Evolutionary conservation across 768 basidiomycete species (phyloP).

Genomic region (Podaxis sp.): DNA sequence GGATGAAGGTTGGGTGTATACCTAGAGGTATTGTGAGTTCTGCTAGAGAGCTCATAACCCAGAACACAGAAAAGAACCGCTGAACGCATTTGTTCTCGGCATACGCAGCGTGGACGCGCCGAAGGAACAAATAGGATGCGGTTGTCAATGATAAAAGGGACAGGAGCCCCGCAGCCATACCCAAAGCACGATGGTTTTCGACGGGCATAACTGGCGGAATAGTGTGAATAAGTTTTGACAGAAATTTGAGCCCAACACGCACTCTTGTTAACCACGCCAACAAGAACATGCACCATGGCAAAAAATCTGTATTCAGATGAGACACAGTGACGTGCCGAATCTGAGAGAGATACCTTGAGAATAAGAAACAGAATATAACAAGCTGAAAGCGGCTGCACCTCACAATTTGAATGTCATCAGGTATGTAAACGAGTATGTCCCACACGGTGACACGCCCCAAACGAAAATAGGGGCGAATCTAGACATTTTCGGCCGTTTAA

Average conservation of each 20-base stretch:
- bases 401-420: neutral
- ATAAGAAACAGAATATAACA: neutral
- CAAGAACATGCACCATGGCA: neutral
- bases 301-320: neutral
- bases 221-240: neutral
- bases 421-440: neutral
- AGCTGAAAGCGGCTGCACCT: neutral
- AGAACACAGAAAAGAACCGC: slow-evolving; percentile 26
- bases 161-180: neutral
- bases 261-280: neutral
- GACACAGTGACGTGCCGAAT: too few species aligned
- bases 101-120: slow-evolving; percentile 32
- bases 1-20: slow-evolving; percentile 23
- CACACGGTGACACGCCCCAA: neutral
- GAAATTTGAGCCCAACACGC: neutral
- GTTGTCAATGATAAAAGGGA: neutral
- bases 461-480: too few species aligned
- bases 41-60: slow-evolving; percentile 27
- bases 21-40: slow-evolving; percentile 22
- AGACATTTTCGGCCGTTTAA: too few species aligned
- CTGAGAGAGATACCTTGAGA: neutral
- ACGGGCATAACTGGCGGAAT: neutral
- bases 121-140: slow-evolving; percentile 31
- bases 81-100: slow-evolving; percentile 20
- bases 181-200: neutral